Evolutionary conservation across 176 grass and related monocot species (phyloP).

Genomic region (Bothriochloa decipiens): DNA sequence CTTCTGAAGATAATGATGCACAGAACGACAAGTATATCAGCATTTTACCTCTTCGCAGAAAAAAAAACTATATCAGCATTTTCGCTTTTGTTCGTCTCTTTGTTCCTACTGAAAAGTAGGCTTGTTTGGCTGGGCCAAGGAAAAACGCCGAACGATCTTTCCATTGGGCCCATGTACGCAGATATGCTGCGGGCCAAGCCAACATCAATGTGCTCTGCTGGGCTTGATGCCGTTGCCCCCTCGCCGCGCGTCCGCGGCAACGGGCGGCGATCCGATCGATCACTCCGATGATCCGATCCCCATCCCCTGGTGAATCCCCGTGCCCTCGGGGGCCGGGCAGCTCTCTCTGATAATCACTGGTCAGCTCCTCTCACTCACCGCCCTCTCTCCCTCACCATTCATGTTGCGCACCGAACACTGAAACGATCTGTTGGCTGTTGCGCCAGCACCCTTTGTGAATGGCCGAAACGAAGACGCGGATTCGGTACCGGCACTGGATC

Average conservation of each 20-base stretch:
- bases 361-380: not conserved
- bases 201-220: not conserved
- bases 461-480: not conserved
- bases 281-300: not conserved
- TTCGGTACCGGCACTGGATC: not conserved
- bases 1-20: not conserved
- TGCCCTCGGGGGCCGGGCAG: not conserved
- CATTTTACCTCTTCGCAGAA: too few relatives aligned
- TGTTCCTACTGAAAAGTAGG: too few relatives aligned
- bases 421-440: not conserved
- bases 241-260: not conserved
- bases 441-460: not conserved
- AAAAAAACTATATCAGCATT: too few relatives aligned
- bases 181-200: not conserved
- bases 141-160: not conserved
- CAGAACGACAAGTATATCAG: too few relatives aligned
- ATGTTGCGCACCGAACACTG: not conserved
- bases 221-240: not conserved
- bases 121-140: too few relatives aligned
- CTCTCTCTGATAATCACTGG: not conserved
- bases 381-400: not conserved
- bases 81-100: too few relatives aligned
- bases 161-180: not conserved
- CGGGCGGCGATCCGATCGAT: too few relatives aligned
- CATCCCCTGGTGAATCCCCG: not conserved